These are phyloP conservation scores for Antrodiella citrinella DNA, from an alignment of 768 basidiomycete species.

Conservation along the genomic window DNA sequence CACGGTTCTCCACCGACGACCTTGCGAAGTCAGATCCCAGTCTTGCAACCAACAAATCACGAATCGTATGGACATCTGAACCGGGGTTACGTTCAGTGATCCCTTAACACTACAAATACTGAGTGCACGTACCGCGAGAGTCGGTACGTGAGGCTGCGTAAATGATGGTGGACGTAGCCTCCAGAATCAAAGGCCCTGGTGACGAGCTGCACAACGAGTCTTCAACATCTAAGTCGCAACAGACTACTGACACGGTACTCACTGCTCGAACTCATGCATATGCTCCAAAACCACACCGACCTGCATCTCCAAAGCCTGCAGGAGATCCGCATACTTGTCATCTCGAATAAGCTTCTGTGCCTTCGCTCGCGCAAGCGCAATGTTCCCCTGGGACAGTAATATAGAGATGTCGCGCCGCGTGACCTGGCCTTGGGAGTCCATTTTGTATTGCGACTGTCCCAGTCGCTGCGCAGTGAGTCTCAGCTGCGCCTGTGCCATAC, in stretches of 20 bases:
- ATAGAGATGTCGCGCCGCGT: slow-evolving; percentile 63
- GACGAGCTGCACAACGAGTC: slow-evolving; percentile 25
- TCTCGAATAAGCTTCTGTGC: slow-evolving; percentile 59
- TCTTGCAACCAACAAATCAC: slow-evolving; percentile 45
- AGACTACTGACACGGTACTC: no score
- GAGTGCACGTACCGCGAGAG: slow-evolving; percentile 41
- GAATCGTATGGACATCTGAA: slow-evolving; percentile 51
- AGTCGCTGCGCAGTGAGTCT: slow-evolving; percentile 56
- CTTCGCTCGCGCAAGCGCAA: slow-evolving; percentile 62
- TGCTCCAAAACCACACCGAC: slow-evolving; percentile 54
- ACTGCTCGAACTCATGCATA: slow-evolving; percentile 46
- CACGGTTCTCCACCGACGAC: slow-evolving; percentile 41
- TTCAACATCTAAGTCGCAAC: neutral
- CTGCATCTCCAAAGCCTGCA: slow-evolving; percentile 60
- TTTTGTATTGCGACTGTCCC: slow-evolving; percentile 62
- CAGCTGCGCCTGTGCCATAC: slow-evolving; percentile 44
- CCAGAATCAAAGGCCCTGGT: slow-evolving; percentile 47
- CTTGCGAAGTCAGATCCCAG: slow-evolving; percentile 51
- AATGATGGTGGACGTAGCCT: slow-evolving; percentile 64
- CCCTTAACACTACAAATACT: no score
- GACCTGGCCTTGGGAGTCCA: slow-evolving; percentile 56
- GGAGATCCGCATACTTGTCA: slow-evolving; percentile 51
- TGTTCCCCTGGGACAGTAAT: slow-evolving; percentile 51
- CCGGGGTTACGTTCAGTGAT: no score
- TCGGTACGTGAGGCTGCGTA: slow-evolving; percentile 48